Evolutionary conservation across 768 basidiomycete species (phyloP), one percentile per base, ranked within the genome.

Genomic region (Pisolithus tinctorius): DNA sequence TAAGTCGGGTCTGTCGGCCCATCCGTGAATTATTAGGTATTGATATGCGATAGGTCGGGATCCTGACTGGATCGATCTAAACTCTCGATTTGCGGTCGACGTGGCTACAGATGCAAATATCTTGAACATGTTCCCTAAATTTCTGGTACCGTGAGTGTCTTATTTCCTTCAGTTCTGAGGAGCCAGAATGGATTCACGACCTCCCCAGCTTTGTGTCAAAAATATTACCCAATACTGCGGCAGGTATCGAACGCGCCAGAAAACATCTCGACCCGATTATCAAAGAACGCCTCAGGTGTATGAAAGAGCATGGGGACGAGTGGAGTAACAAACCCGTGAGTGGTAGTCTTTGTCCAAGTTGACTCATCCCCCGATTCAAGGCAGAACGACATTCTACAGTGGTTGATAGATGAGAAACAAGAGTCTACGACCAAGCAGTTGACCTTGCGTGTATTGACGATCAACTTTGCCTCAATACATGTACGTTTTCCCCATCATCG

Each of bases 241-340:
- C 6, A 14, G 43, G 25, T 1, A 44, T 44, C 9, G 11, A 27
- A 25, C 43, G 25, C 14, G 43, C 8, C 6, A 46, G 53, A 31
- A 53, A 55, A 23, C 45, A 56, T 27, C 50, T 71, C 40, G 56
- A 58, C 42, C 67, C 71, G 11, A 51, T 71, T 9, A 63, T 70
- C 47, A 57, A 64, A n/a, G 62, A 71, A 23, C 60, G 72, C 6
- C 54, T 51, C 29, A 45, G 40, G 16, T 56, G 53, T 44, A 49
- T 61, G 27, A 51, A 58, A 2, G 53, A 68, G 26, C 51, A 62
- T 4, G 65, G 67, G 3, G 29, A 54, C 1, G 51, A 66, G 4
- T 69, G 66, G 62, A 30, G 48, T 0, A 63, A 68, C 14, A 68
- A 61, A 45, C 67, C 73, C 8, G 71, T 73, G 38, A 0, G 70